Evolutionary conservation across 2,329 filamentous ascomycete species (phyloP).

Genomic region (Curvularia spicifera): DNA sequence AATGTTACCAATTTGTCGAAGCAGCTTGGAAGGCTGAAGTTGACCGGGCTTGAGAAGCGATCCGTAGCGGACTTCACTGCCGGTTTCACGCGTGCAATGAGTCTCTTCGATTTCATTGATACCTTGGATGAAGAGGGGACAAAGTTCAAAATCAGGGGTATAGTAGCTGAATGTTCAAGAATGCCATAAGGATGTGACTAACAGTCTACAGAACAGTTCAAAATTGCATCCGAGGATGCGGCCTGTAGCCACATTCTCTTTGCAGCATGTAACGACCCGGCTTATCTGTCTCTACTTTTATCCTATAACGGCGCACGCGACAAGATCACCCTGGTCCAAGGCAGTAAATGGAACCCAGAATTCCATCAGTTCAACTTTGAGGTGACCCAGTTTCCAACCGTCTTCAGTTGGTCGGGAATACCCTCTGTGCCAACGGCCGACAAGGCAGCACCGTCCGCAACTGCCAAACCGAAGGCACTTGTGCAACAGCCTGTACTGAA

Average conservation of each 20-base stretch:
- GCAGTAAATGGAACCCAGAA: constrained; percentile 59
- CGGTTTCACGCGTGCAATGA: constrained; percentile 63
- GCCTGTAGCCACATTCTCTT: constrained; percentile 71
- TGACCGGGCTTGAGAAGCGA: constrained; percentile 62
- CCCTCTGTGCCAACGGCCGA: constrained; percentile 5
- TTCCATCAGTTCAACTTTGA: constrained; percentile 60
- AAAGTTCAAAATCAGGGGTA: constrained; percentile 66
- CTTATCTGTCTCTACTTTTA: constrained; percentile 64
- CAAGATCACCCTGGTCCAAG: constrained; percentile 63
- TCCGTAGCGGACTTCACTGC: constrained; percentile 63
- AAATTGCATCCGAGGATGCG: constrained; percentile 25
- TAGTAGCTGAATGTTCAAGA: not conserved
- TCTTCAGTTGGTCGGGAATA: constrained; percentile 56
- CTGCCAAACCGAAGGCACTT: constrained; percentile 9
- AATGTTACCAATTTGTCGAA: constrained; percentile 63
- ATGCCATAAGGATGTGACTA: constrained; percentile 8
- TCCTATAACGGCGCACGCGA: constrained; percentile 58
- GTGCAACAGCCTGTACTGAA: constrained; percentile 9
- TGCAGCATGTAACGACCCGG: constrained; percentile 66
- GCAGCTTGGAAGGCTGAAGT: constrained; percentile 56
- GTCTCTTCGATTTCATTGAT: constrained; percentile 67
- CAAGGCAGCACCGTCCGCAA: constrained; percentile 12
- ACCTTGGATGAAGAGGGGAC: constrained; percentile 66
- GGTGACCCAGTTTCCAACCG: constrained; percentile 58
- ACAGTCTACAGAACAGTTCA: constrained; percentile 19